Evolutionary conservation across 169 alveolate species (phyloP).

Genomic region (Cryptosporidium bovis): DNA sequence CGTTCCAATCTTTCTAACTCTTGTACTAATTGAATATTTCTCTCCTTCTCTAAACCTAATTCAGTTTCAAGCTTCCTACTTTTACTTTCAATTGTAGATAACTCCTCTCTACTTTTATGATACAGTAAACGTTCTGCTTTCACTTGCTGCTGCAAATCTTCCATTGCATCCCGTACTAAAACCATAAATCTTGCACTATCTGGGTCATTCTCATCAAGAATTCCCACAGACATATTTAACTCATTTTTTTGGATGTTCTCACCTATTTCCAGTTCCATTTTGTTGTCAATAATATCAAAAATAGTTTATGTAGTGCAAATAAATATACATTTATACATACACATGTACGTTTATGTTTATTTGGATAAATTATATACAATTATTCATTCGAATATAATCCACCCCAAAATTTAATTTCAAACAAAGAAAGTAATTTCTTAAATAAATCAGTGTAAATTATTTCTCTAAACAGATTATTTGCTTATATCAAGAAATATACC

Average conservation of each 20-base stretch:
- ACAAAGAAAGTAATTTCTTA: no score
- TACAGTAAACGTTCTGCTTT: slow-evolving; percentile 57
- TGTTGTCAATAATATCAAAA: neutral
- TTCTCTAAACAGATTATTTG: no score
- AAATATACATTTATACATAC: neutral
- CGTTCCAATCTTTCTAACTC: slow-evolving; percentile 49
- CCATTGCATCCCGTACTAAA: slow-evolving; percentile 67
- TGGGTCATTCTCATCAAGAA: slow-evolving; percentile 74
- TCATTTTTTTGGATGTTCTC: slow-evolving; percentile 25
- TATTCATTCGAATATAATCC: no score
- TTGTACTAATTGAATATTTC: slow-evolving; percentile 31
- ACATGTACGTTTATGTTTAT: no score
- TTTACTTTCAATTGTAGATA: slow-evolving; percentile 39
- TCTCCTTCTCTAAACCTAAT: slow-evolving; percentile 48
- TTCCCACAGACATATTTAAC: slow-evolving; percentile 28
- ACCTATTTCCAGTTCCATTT: slow-evolving; percentile 33
- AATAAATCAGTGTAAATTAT: no score
- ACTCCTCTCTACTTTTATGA: slow-evolving; percentile 58
- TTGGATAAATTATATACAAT: no score
- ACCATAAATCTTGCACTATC: slow-evolving; percentile 71
- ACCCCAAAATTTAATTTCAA: no score
- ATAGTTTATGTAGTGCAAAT: neutral
- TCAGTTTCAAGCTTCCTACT: slow-evolving; percentile 54
- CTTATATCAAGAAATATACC: no score
- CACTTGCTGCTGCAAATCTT: slow-evolving; percentile 65